Percentiles rank a stretch among this genome's conserved stretches.
Evolutionary conservation across 768 basidiomycete species (phyloP).

Genomic region (Nevesoporus exiguus): DNA sequence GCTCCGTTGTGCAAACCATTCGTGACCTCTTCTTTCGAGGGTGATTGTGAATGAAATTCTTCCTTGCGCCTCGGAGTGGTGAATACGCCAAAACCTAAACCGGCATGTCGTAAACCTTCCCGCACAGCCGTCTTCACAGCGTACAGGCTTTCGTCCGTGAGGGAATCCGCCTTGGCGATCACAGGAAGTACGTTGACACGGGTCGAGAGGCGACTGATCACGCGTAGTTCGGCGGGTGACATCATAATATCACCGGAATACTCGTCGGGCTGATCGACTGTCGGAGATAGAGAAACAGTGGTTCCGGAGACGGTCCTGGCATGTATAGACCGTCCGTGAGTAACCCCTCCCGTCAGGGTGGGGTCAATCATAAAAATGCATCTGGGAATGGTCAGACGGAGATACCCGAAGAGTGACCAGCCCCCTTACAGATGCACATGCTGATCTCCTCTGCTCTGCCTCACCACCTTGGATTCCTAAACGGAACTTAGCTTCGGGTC

Average conservation of each 20-base stretch:
- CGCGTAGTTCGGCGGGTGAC: slow-evolving; percentile 75
- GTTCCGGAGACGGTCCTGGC: slow-evolving; percentile 62
- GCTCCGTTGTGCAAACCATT: slow-evolving; percentile 26
- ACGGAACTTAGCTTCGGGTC: not conserved
- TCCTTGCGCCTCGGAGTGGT: slow-evolving; percentile 38
- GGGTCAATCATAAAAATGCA: slow-evolving; percentile 88
- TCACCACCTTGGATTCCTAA: slow-evolving; percentile 85
- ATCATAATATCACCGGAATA: slow-evolving; percentile 53
- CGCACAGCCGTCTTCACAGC: slow-evolving; percentile 74
- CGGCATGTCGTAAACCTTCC: slow-evolving; percentile 59
- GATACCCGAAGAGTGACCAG: not conserved
- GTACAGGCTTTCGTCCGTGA: slow-evolving; percentile 73
- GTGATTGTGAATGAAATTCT: slow-evolving; percentile 8
- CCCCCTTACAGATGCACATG: slow-evolving; percentile 78
- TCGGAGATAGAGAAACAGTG: slow-evolving; percentile 49
- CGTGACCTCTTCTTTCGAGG: slow-evolving; percentile 14
- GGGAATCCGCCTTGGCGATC: slow-evolving; percentile 74
- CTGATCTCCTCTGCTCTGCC: slow-evolving; percentile 84
- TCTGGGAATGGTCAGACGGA: slow-evolving; percentile 36
- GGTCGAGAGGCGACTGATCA: slow-evolving; percentile 69
- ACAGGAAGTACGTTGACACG: slow-evolving; percentile 82
- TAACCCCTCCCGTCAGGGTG: slow-evolving; percentile 53
- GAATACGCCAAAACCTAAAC: slow-evolving; percentile 77
- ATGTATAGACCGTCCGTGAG: slow-evolving; percentile 48
- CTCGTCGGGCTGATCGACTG: slow-evolving; percentile 49